These are phyloP conservation scores for Triticum aestivum DNA, from an alignment of 176 grass and related monocot species.

Conservation along the genomic window DNA sequence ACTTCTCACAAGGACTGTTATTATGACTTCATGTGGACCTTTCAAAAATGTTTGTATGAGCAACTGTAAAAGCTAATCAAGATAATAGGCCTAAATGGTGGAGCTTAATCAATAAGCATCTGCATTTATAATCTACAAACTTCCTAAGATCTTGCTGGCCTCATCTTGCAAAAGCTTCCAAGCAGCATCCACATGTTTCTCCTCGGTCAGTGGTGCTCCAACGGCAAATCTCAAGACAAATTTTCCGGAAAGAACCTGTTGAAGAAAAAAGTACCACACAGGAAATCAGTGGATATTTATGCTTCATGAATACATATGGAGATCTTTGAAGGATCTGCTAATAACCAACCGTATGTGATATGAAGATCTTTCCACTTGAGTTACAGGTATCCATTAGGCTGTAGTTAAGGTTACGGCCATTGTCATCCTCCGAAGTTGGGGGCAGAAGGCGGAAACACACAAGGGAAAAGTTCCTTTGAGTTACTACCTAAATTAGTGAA, in stretches of 20 bases:
- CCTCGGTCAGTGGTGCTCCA: slow-evolving; percentile 61
- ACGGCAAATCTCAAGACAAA: slow-evolving; percentile 59
- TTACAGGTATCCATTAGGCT: slow-evolving; percentile 48
- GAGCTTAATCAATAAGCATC: neutral
- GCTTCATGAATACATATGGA: neutral
- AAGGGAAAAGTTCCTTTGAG: slow-evolving; percentile 58
- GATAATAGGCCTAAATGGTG: neutral
- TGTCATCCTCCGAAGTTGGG: slow-evolving; percentile 32
- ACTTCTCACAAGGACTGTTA: neutral
- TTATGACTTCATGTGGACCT: neutral
- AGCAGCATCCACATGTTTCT: slow-evolving; percentile 42
- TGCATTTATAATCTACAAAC: neutral
- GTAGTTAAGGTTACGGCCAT: slow-evolving; percentile 57
- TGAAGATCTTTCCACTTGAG: slow-evolving; percentile 59
- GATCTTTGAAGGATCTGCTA: neutral
- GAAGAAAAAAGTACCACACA: neutral
- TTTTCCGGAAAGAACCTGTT: slow-evolving; percentile 63
- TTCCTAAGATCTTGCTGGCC: slow-evolving; percentile 37
- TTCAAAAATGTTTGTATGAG: neutral
- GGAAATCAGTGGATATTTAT: neutral
- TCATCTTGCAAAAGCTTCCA: slow-evolving; percentile 68
- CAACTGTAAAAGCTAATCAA: neutral
- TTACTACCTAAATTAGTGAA: slow-evolving; percentile 42
- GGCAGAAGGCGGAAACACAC: slow-evolving; percentile 63
- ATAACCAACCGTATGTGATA: slow-evolving; percentile 61